Evolutionary conservation across 2,329 filamentous ascomycete species (phyloP).

Genomic region (Penicillium sclerotigenum): DNA sequence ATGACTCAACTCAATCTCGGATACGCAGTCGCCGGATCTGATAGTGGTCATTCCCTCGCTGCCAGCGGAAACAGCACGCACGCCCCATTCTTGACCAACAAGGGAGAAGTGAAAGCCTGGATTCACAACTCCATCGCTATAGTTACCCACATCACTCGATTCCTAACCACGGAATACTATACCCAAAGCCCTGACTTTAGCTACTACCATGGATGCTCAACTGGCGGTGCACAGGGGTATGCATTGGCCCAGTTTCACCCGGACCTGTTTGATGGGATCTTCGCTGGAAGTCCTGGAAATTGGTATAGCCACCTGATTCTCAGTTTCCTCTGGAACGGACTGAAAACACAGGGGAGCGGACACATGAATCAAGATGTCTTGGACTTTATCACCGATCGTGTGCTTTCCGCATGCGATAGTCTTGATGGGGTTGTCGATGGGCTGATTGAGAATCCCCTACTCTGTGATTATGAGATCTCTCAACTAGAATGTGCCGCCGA

Average conservation of each 20-base stretch:
- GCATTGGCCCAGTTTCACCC: constrained; percentile 43
- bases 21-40: constrained; percentile 3
- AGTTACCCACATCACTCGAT: constrained; percentile 14
- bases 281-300: constrained; percentile 41
- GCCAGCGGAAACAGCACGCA: not conserved
- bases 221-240: constrained; percentile 44
- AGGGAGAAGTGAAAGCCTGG: too few relatives aligned
- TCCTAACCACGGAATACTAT: constrained; percentile 36
- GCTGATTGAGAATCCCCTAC: too few relatives aligned
- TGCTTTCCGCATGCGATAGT: too few relatives aligned
- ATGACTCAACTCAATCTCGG: constrained; percentile 4
- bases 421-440: too few relatives aligned
- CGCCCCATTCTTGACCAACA: too few relatives aligned
- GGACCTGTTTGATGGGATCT: constrained; percentile 44
- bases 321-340: constrained; percentile 14
- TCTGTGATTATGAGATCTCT: too few relatives aligned
- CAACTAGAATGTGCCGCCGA: too few relatives aligned
- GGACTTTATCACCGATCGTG: not conserved
- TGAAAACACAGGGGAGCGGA: not conserved
- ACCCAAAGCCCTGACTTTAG: constrained; percentile 27
- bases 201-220: constrained; percentile 45
- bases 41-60: constrained; percentile 1
- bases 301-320: constrained; percentile 32
- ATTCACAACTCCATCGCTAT: too few relatives aligned
- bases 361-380: constrained; percentile 4